Conservation (phyloP, 768 basidiomycete genomes). For the Hemileccinum impolitum region DNA sequence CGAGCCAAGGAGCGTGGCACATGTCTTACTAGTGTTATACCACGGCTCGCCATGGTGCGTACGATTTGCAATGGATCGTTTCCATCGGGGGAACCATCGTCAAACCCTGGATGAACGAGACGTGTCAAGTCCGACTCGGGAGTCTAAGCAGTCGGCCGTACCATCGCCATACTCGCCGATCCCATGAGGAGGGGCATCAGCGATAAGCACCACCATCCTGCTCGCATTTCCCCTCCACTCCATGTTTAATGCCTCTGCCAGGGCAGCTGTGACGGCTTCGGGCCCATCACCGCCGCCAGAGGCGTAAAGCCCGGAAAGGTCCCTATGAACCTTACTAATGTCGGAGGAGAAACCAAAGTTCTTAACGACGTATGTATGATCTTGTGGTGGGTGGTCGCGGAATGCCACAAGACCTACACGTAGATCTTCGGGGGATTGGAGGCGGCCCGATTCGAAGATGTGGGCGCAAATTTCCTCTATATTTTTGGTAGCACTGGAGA, state of each 20-base stretch:
- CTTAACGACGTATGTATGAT: slow-evolving; percentile 90
- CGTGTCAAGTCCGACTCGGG: slow-evolving; percentile 12
- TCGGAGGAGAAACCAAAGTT: slow-evolving; percentile 95
- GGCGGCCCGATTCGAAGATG: slow-evolving; percentile 91
- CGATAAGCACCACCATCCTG: slow-evolving; percentile 96
- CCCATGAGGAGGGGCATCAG: slow-evolving; percentile 96
- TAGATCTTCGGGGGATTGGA: slow-evolving; percentile 84
- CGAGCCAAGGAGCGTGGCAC: slow-evolving; percentile 2
- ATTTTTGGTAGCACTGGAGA: slow-evolving; percentile 92
- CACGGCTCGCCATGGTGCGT: slow-evolving; percentile 83
- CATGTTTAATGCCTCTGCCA: slow-evolving; percentile 84
- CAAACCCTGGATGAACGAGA: slow-evolving; percentile 61
- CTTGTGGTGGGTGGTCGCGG: slow-evolving; percentile 96
- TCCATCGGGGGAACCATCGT: slow-evolving; percentile 92
- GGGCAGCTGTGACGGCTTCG: slow-evolving; percentile 92
- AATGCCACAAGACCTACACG: slow-evolving; percentile 93
- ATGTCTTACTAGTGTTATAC: slow-evolving; percentile 79
- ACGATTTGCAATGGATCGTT: slow-evolving; percentile 86
- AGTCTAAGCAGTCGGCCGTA: slow-evolving; percentile 31
- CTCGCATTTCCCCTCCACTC: slow-evolving; percentile 86
- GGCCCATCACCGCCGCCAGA: slow-evolving; percentile 94
- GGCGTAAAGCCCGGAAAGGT: slow-evolving; percentile 82
- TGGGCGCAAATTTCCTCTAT: slow-evolving; percentile 93
- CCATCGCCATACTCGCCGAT: slow-evolving; percentile 97
- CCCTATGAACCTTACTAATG: slow-evolving; percentile 79